Evolutionary conservation across 345 rosid genomes (phyloP).

Genomic region (Brassica cretica): DNA sequence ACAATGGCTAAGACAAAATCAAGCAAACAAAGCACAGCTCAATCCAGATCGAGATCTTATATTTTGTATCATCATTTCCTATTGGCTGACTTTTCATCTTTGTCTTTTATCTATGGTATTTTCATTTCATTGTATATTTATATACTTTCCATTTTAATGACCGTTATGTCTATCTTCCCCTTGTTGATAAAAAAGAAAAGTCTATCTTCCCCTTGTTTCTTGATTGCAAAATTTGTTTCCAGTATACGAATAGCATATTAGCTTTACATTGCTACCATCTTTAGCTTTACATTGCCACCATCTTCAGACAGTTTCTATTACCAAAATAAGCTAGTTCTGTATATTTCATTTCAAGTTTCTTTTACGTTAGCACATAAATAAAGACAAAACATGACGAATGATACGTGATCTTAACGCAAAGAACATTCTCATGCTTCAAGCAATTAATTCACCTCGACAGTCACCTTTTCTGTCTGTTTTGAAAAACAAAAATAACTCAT

Average conservation of each 20-base stretch:
- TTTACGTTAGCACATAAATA: neutral
- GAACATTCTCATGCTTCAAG: neutral
- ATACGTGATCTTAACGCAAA: neutral
- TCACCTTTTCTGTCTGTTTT: neutral
- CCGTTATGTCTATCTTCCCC: no score
- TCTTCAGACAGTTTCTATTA: neutral
- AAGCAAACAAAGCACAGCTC: no score
- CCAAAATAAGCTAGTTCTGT: neutral
- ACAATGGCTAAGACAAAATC: no score
- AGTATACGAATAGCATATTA: neutral
- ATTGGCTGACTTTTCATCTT: no score
- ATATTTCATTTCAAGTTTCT: neutral
- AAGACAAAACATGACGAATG: neutral
- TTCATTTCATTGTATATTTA: no score
- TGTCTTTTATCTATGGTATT: no score
- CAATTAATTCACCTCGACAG: neutral
- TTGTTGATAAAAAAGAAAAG: no score
- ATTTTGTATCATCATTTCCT: neutral
- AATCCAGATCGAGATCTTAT: no score
- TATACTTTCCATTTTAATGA: no score
- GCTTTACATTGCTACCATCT: neutral
- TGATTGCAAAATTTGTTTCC: no score
- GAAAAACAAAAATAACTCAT: neutral
- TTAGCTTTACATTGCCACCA: neutral
- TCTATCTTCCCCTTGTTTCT: no score